Base-by-base conservation (phyloP, 2,329 filamentous ascomycete species). In the Hypoxylon sp. region DNA sequence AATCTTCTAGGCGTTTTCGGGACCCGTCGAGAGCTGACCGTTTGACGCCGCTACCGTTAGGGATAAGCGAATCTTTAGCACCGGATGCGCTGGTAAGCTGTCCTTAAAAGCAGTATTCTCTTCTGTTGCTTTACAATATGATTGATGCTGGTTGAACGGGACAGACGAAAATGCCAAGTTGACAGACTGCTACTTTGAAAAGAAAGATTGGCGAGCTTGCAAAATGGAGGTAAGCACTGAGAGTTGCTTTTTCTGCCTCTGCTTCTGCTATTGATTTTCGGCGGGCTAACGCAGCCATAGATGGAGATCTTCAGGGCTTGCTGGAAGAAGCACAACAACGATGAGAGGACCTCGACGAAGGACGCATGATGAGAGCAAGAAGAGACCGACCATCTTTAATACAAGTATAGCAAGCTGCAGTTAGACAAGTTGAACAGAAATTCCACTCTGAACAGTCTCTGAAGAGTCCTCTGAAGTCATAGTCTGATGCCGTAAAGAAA, bases 11-110 rank as follows among this genome's bases (percentile, higher is more conserved):
- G 57, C 52, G 26, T 18, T 45, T 9, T 18, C 38, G n/a, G 3
- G 49, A 42, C 38, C 5, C 13, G 52, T 35, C 4, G n/a, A 20
- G 17, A 29, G 41, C 58, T 64, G 54, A 66, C 53, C 31, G 37
- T 11, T 15, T 29, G 21, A 29, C 6, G 40, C 21, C 46, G 18
- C 51, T 60, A 54, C 35, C 67, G n/a, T 57, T 73, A 98, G 94
- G 94, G 93, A 98, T 80, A 94, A 97, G 83, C 85, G 95, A 72
- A 98, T 98, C 75, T 96, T 92, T 80, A 97, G 92, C 80, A 98
- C 94, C 2, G 95, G 94, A 56, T 98, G 94, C 72, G 86, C 92
- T 76, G 88, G 94, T 96, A 78, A 33, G 63, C 50, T 18, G 27
- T 26, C n/a, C n/a, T 17, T 11, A 27, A 2, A 40, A 40, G 13